Evolutionary conservation across 139 green algal genomes (phyloP).

Genomic region (Mesotaenium endlicherianum): DNA sequence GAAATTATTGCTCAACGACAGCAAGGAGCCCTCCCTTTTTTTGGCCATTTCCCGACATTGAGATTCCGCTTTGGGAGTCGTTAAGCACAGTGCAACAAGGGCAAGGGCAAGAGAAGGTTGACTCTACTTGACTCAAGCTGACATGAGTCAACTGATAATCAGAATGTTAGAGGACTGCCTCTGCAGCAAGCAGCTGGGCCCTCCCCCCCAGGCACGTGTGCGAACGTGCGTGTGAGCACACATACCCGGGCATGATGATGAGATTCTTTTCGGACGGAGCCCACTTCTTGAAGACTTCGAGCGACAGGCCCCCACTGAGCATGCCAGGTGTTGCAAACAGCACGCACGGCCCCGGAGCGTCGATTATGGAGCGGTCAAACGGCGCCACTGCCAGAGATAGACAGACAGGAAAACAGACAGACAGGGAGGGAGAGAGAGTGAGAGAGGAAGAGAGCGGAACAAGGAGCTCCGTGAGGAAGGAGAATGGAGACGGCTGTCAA

Average conservation of each 20-base stretch:
- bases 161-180: too few species aligned
- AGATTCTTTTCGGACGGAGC: conserved; percentile 61
- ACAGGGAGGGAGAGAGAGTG: neutral
- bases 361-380: conserved; percentile 57
- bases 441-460: neutral
- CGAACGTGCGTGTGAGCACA: neutral
- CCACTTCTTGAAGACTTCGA: conserved; percentile 74
- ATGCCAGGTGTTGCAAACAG: conserved; percentile 79
- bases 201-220: neutral
- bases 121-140: too few species aligned
- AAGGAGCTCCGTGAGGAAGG: neutral
- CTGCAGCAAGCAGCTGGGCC: too few species aligned
- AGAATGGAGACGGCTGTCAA: neutral
- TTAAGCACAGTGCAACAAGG: too few species aligned
- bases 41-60: too few species aligned
- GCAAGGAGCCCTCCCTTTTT: too few species aligned
- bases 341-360: conserved; percentile 60
- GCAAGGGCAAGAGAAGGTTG: too few species aligned
- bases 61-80: too few species aligned
- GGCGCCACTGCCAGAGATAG: conserved; percentile 16
- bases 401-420: neutral
- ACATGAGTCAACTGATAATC: too few species aligned
- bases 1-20: too few species aligned
- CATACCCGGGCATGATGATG: conserved; percentile 66
- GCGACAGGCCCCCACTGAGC: conserved; percentile 65